Base-by-base conservation (phyloP, 1,284 basidiomycete species). In the Apiotrichum domesticum region DNA sequence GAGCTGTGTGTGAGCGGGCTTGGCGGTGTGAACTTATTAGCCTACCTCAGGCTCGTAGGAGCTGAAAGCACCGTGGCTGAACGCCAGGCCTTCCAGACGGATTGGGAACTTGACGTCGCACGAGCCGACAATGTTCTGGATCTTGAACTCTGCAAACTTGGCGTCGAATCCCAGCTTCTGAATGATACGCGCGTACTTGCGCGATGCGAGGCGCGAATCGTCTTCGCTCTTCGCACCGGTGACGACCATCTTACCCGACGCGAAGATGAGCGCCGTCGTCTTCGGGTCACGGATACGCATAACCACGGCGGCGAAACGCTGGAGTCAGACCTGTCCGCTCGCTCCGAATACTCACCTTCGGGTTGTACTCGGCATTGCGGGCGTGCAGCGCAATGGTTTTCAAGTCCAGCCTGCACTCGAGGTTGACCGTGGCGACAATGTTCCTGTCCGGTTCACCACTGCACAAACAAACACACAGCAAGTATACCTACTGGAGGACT, bases 241-340 rank as follows among this genome's bases (percentile, higher is more conserved):
- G 59, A 98, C 95, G 73, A 98, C 96, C 91, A 99, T 98, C 84
- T 98, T 98, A 75, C 96, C 96, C 54, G 93, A 97, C 35, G 96
- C 96, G 77, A 99, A 98, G 77, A 98, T 98, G 64, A 99, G 85
- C 10, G 96, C 96, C 43, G 96, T 98, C 57, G 96, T 99, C 83
- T 98, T 98, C 57, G 96, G 96, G 71, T 98, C 95, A 68, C 96
- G 92, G 73, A 99, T 98, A 79, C 96, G 91, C 96, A 99, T 98
- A 79, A 98, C 98, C 64, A 98, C 96, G 60, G 96, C 96, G 65
- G 96, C 96, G 80, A 98, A 98, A 87, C 96, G 94, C 93, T 98
- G 83, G 21, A 21, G 21, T 21, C 21, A 21, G 21, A 21, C 21
- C 21, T 21, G 21, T 21, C 21, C 21, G 21, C 21, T 21, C 21